A percentile compares a stretch with the other conserved stretches of the same genome.
phyloP scores from a whole-genome alignment of 2,329 filamentous ascomycete genomes.

The Dryadomyces sulphureus region DNA sequence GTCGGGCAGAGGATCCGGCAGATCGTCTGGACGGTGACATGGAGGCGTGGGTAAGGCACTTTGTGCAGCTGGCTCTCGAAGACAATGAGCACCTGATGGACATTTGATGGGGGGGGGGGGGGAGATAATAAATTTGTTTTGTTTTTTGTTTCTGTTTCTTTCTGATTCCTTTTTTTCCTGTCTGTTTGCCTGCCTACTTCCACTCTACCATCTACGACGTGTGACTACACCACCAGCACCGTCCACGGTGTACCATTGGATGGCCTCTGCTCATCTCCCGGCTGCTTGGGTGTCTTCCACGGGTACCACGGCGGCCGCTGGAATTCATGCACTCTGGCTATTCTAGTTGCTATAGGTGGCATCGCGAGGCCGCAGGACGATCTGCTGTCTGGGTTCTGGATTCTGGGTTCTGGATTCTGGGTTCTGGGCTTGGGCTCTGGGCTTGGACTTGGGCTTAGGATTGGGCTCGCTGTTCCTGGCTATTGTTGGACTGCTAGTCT shows the following conservation, averaged over 20 bases:
- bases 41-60: constrained; percentile 10
- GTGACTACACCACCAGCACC: not conserved
- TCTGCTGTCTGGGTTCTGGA: too few relatives aligned
- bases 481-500: too few relatives aligned
- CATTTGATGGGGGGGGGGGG: not conserved
- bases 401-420: too few relatives aligned
- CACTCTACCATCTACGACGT: not conserved
- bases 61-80: constrained; percentile 11
- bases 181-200: not conserved
- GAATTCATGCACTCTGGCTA: too few relatives aligned
- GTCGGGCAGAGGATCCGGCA: not conserved
- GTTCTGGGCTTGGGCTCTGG: too few relatives aligned
- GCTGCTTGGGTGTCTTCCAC: not conserved
- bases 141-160: not conserved
- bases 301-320: too few relatives aligned
- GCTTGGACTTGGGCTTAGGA: too few relatives aligned
- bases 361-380: too few relatives aligned
- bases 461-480: too few relatives aligned
- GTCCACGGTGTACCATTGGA: not conserved
- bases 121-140: too few relatives aligned
- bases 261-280: not conserved
- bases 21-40: not conserved
- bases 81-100: constrained; percentile 11
- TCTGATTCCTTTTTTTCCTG: too few relatives aligned
- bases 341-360: not conserved